These are phyloP conservation scores for Tremella yokohamensis DNA, from an alignment of 768 basidiomycete species.

Conservation along the genomic window DNA sequence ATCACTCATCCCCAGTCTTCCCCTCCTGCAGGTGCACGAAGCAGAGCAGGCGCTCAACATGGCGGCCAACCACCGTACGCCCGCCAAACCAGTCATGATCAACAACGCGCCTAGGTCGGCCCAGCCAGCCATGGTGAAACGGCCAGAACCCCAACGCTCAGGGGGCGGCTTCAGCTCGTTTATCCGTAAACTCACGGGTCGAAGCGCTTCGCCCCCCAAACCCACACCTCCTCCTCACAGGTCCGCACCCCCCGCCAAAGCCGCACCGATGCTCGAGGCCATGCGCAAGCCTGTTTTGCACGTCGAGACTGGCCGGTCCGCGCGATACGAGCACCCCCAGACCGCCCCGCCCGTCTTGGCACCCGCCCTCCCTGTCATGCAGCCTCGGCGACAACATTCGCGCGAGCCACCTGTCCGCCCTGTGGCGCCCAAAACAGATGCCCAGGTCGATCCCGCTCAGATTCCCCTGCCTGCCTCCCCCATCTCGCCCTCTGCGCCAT, in stretches of 20 bases:
- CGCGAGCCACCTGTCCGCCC: slow-evolving; percentile 2
- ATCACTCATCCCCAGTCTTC: no score
- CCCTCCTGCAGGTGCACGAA: no score
- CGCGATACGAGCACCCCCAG: neutral
- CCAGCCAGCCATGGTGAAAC: neutral
- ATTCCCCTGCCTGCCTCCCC: slow-evolving; percentile 42
- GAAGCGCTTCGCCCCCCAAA: slow-evolving; percentile 4
- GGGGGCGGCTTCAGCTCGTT: slow-evolving; percentile 20
- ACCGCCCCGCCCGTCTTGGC: neutral
- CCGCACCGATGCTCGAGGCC: neutral
- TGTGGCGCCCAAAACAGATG: neutral
- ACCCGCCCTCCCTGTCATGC: neutral
- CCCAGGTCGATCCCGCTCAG: slow-evolving; percentile 19
- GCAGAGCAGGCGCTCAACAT: no score
- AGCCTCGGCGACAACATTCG: slow-evolving; percentile 3
- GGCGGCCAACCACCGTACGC: neutral
- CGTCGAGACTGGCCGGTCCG: neutral
- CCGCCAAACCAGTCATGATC: neutral
- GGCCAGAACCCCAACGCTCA: neutral
- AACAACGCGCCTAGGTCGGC: neutral
- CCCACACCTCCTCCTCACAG: neutral
- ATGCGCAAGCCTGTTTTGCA: neutral
- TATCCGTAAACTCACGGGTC: slow-evolving; percentile 25
- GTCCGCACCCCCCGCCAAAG: slow-evolving; percentile 7
- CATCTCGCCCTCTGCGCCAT: slow-evolving; percentile 9